A percentile compares a stretch with the other conserved stretches of the same genome.
These are phyloP conservation scores for Ulmus americana DNA, from an alignment of 331 rosid genomes.

Conservation along the genomic window DNA sequence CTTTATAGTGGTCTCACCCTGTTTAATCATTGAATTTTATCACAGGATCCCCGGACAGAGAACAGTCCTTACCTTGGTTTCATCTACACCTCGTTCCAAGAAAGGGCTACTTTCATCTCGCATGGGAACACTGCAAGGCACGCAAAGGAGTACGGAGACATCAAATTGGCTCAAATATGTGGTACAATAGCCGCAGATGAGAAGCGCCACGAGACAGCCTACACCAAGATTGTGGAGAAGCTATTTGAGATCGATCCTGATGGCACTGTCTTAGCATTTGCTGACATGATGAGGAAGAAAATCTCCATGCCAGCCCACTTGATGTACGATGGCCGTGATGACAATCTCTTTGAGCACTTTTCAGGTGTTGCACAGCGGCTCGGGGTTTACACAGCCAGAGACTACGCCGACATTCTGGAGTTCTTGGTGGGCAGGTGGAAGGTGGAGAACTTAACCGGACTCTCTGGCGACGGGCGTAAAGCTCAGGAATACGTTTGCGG, in stretches of 20 bases:
- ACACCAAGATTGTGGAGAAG: constrained; percentile 73
- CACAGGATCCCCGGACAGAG: constrained; percentile 66
- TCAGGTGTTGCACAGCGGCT: constrained; percentile 70
- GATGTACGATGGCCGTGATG: constrained; percentile 67
- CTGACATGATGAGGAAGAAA: constrained; percentile 85
- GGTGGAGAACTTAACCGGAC: constrained; percentile 54
- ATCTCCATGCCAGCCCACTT: constrained; percentile 79
- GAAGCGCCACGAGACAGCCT: constrained; percentile 82
- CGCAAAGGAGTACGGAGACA: constrained; percentile 66
- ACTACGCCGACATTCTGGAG: constrained; percentile 75
- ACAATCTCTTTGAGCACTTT: constrained; percentile 55
- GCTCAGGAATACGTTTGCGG: constrained; percentile 73
- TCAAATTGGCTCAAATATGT: constrained; percentile 76
- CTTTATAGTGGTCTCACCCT: no score
- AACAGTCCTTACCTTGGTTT: constrained; percentile 73
- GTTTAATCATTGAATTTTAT: constrained; percentile 1
- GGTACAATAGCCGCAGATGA: constrained; percentile 72
- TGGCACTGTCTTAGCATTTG: constrained; percentile 58
- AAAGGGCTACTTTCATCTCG: constrained; percentile 73
- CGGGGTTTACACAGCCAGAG: constrained; percentile 72
- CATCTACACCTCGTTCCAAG: constrained; percentile 79
- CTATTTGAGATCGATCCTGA: constrained; percentile 75
- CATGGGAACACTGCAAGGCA: constrained; percentile 83
- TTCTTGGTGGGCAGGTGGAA: constrained; percentile 75
- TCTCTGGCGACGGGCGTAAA: constrained; percentile 60